Conservation (phyloP, 2,329 filamentous ascomycete species). For the Diaporthe capsici region DNA sequence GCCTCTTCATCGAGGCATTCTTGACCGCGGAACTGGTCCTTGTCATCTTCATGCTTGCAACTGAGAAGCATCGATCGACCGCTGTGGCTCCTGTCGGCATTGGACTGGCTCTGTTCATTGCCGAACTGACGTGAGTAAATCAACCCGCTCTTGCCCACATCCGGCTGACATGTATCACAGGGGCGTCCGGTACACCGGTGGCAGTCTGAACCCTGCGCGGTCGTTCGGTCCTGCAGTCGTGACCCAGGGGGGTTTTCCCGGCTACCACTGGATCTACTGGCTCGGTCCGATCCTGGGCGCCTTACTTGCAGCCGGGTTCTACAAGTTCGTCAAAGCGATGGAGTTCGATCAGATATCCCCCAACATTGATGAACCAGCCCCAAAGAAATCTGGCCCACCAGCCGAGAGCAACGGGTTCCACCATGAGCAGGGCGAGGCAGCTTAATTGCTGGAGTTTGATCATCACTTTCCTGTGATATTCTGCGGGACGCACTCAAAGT, state of each 20-base stretch:
- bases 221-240: slow-evolving; percentile 65
- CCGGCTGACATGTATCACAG: slow-evolving; percentile 5
- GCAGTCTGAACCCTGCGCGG: slow-evolving; percentile 65
- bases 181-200: slow-evolving; percentile 62
- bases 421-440: slow-evolving; percentile 29
- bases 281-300: slow-evolving; percentile 66
- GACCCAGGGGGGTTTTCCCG: slow-evolving; percentile 53
- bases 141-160: not conserved
- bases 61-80: slow-evolving; percentile 81
- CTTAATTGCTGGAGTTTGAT: not conserved
- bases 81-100: slow-evolving; percentile 81
- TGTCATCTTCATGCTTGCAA: slow-evolving; percentile 77
- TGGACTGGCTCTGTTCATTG: slow-evolving; percentile 78
- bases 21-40: slow-evolving; percentile 75
- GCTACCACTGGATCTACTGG: slow-evolving; percentile 70
- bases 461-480: not conserved
- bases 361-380: slow-evolving; percentile 35
- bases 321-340: slow-evolving; percentile 64
- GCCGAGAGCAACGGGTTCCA: not conserved
- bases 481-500: not conserved
- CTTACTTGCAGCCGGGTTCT: slow-evolving; percentile 63
- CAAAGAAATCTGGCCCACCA: slow-evolving; percentile 7
- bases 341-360: slow-evolving; percentile 63
- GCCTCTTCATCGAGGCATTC: slow-evolving; percentile 77
- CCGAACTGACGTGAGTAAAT: slow-evolving; percentile 55